phyloP scores from a whole-genome alignment of 345 rosid species.

The Syzygium oleosum region DNA sequence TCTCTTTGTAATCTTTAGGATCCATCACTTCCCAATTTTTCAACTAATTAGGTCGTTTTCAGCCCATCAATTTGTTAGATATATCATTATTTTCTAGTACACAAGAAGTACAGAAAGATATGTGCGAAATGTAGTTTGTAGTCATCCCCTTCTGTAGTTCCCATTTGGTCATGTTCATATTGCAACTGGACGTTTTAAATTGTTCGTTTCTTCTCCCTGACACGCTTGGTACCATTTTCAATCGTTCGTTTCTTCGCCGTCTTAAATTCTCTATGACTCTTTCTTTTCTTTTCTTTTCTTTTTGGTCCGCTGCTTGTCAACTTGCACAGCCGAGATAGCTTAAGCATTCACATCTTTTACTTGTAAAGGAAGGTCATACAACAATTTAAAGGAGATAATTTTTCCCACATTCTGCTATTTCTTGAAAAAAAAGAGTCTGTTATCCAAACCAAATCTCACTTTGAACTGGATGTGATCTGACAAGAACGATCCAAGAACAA shows the following conservation, averaged over 20 bases:
- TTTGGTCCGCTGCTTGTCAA: neutral
- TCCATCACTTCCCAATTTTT: neutral
- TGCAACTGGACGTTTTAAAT: neutral
- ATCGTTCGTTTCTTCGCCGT: neutral
- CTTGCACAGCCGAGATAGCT: neutral
- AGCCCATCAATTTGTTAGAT: neutral
- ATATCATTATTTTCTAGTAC: neutral
- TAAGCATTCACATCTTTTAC: neutral
- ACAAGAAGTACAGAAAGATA: neutral
- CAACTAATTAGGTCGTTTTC: neutral
- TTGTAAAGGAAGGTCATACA: neutral
- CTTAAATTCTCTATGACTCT: neutral
- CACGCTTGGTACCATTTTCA: neutral
- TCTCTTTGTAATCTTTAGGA: neutral
- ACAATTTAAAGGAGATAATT: neutral
- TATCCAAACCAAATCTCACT: too few species aligned
- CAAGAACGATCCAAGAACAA: too few species aligned
- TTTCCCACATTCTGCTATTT: too few species aligned
- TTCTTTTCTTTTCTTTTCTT: neutral
- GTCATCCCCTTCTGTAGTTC: neutral
- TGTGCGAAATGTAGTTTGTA: neutral
- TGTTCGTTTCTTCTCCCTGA: neutral
- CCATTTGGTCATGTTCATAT: neutral
- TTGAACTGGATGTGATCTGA: too few species aligned
- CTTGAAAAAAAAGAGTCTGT: too few species aligned